Conservation (phyloP, 1,139 yeast species). For the Saccharomyces pastorianus region DNA sequence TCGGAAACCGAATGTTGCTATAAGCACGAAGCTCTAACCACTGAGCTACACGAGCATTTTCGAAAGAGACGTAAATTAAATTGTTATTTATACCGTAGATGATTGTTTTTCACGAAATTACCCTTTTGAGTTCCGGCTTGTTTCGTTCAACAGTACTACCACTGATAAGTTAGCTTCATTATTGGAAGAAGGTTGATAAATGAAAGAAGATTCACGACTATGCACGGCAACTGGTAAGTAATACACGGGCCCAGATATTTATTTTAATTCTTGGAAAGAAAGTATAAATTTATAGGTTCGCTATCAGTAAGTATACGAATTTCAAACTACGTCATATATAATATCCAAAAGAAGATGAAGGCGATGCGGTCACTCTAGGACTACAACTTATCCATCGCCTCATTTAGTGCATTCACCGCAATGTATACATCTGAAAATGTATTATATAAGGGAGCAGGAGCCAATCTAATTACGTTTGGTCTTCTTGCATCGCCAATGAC, state of each 20-base stretch:
- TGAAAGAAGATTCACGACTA: neutral
- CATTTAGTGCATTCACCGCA: conserved; percentile 42
- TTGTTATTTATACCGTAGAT: neutral
- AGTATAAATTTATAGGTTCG: no score
- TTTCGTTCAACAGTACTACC: neutral
- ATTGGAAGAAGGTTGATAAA: neutral
- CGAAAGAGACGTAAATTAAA: conserved; percentile 6
- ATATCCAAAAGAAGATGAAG: neutral
- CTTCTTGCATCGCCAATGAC: conserved; percentile 81
- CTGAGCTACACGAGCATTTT: conserved; percentile 44
- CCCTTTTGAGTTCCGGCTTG: neutral
- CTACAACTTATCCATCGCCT: conserved; percentile 30
- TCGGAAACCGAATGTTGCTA: conserved; percentile 32
- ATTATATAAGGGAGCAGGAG: conserved; percentile 80
- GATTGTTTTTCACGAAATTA: neutral
- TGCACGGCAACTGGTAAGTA: neutral
- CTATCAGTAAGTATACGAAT: no score
- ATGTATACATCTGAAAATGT: conserved; percentile 54
- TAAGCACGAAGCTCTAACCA: conserved; percentile 48
- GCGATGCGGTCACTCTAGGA: neutral
- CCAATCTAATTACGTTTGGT: conserved; percentile 78
- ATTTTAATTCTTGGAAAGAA: no score
- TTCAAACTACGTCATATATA: neutral
- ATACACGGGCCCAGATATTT: no score
- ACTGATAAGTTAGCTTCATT: neutral